Evolutionary conservation across 2,329 filamentous ascomycete genomes (phyloP).

Genomic region (Aureobasidium sp.): DNA sequence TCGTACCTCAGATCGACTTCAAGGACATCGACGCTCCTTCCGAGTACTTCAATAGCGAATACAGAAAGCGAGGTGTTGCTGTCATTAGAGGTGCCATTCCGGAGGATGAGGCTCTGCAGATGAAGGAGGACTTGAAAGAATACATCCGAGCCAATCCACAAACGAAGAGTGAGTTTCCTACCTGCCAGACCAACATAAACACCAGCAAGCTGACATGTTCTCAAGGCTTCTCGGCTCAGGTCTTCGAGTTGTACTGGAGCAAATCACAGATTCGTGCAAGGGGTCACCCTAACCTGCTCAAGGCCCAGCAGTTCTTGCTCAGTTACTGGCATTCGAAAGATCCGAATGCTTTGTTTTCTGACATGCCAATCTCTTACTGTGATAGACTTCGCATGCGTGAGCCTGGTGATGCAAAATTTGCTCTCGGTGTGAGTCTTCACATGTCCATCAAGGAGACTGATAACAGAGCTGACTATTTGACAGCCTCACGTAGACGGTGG

Average conservation of each 20-base stretch:
- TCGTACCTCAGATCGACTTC: constrained; percentile 43
- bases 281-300: constrained; percentile 41
- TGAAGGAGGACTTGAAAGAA: constrained; percentile 38
- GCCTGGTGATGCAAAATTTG: constrained; percentile 46
- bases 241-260: constrained; percentile 47
- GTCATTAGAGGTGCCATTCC: constrained; percentile 41
- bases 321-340: constrained; percentile 43
- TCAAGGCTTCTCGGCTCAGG: constrained; percentile 27
- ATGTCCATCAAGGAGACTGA: too few relatives aligned
- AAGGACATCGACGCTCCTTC: constrained; percentile 42
- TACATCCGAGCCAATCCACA: constrained; percentile 44
- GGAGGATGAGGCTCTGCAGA: constrained; percentile 37
- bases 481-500: constrained; percentile 50
- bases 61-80: constrained; percentile 51
- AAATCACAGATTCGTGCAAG: constrained; percentile 42
- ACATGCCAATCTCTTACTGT: constrained; percentile 43
- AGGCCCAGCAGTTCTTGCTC: constrained; percentile 43
- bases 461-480: not conserved
- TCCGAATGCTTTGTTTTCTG: constrained; percentile 37
- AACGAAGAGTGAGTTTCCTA: constrained; percentile 27
- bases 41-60: constrained; percentile 49
- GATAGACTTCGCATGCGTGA: constrained; percentile 48
- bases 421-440: constrained; percentile 36
- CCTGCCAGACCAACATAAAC: not conserved
- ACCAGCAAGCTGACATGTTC: constrained; percentile 3